Evolutionary conservation across 2,329 filamentous ascomycete species (phyloP), one percentile per base, ranked within the genome.

Genomic region (Hypocrella siamensis): DNA sequence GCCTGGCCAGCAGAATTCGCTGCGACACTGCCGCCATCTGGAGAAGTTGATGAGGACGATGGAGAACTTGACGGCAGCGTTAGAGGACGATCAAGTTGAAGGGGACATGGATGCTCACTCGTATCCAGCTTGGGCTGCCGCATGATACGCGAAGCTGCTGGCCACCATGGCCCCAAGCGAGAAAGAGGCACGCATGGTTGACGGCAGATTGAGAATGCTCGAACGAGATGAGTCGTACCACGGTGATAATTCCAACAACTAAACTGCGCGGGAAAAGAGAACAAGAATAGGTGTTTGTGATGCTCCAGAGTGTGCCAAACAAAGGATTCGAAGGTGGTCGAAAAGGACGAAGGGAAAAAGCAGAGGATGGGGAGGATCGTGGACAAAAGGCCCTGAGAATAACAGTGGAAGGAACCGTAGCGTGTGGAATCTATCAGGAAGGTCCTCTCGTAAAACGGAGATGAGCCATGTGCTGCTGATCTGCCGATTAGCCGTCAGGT

Each of bases 101-200:
- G 6, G 18, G 28, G 26, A 9, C 12, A 38, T 4, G 43, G 51
- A 49, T 45, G 56, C 59, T 45, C 45, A 56, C 59, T 45, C 45
- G 19, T 52, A 47, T 28, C 42, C 43, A 22, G 47, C 44, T 32
- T 53, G 51, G n/a, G 48, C 52, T 27, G 43, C 39, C 29, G 47
- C 44, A 19, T 42, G 39, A 7, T 47, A 41, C 31, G 58, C 32
- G 37, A 58, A 46, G 34, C 52, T 47, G 35, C 53, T 38, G 42
- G 51, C 52, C 41, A 46, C 36, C 28, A 62, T 33, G 44, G 47
- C 47, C 39, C 50, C 46, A 36, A 61, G 38, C 35, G 52, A 46
- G 29, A 48, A 42, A 37, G 39, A 36, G 33, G 47, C 42, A 46
- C 56, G 58, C 60, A 64, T 64, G 42, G 40, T 51, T 43, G 30